Conservation (phyloP, 2,329 filamentous ascomycete genomes). For the Zasmidium citrigriseum region DNA sequence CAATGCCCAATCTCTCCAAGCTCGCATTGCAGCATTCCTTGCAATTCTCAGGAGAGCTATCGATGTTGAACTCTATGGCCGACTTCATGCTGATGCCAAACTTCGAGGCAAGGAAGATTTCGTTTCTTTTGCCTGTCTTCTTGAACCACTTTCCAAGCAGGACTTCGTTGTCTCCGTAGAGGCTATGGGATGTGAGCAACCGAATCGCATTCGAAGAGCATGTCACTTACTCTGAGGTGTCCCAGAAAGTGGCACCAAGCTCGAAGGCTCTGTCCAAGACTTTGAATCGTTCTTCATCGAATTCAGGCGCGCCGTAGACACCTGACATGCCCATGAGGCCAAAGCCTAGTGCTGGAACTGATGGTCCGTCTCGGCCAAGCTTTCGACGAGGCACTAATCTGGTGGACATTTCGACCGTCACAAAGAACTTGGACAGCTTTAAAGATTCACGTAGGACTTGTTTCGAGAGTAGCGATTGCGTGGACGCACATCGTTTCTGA, state of each 20-base stretch:
- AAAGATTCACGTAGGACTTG: too few species aligned
- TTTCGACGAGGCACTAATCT: background rate
- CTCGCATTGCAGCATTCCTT: constrained; percentile 39
- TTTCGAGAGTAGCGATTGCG: too few species aligned
- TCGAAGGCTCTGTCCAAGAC: constrained; percentile 30
- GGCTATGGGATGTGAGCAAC: background rate
- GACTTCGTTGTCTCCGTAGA: constrained; percentile 35
- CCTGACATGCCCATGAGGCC: constrained; percentile 39
- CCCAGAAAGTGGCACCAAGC: constrained; percentile 31
- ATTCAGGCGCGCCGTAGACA: constrained; percentile 31
- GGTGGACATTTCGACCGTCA: background rate
- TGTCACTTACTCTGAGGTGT: constrained; percentile 25
- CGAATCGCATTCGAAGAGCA: background rate
- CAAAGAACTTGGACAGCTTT: too few species aligned
- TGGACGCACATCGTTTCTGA: too few species aligned
- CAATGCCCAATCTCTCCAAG: constrained; percentile 38
- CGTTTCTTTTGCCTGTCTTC: constrained; percentile 38
- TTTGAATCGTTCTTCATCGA: constrained; percentile 27
- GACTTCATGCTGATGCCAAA: constrained; percentile 31
- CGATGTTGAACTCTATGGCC: constrained; percentile 18
- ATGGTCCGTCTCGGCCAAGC: background rate
- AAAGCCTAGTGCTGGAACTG: constrained; percentile 19
- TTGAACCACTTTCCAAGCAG: constrained; percentile 43
- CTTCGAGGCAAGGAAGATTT: constrained; percentile 47
- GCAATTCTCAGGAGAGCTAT: constrained; percentile 45